These are phyloP conservation scores for Pinus tabuliformis DNA, from an alignment of 75 land plant species.

Conservation along the genomic window DNA sequence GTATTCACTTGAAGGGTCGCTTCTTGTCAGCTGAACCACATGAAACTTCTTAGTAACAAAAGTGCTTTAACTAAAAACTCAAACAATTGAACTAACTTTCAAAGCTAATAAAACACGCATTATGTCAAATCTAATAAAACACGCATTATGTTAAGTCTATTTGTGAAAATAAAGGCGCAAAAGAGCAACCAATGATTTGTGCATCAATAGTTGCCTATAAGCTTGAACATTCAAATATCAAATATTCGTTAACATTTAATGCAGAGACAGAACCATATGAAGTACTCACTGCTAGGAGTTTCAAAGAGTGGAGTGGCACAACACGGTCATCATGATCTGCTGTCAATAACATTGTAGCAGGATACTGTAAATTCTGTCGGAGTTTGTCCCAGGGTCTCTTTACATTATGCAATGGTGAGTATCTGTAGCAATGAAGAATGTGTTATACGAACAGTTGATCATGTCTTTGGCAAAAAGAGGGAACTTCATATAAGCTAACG, in stretches of 20 bases:
- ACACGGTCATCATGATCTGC: slow-evolving; percentile 99
- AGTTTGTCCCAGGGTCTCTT: slow-evolving; percentile 79
- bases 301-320: slow-evolving; percentile 91
- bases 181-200: not conserved
- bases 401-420: slow-evolving; percentile 96
- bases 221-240: not conserved
- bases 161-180: not conserved
- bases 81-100: no score
- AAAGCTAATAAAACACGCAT: no score
- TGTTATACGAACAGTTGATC: not conserved
- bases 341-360: slow-evolving; percentile 87
- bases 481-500: not conserved
- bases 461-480: not conserved
- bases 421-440: slow-evolving; percentile 38
- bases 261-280: not conserved
- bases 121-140: no score
- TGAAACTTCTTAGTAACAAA: no score
- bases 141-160: not conserved
- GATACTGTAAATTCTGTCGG: slow-evolving; percentile 55
- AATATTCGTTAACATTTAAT: not conserved
- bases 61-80: no score
- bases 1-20: no score
- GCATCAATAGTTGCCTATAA: not conserved
- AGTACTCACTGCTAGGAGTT: slow-evolving; percentile 77
- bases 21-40: no score